Evolutionary conservation across 768 basidiomycete species (phyloP).

Genomic region (Sporobolomyces roseus): DNA sequence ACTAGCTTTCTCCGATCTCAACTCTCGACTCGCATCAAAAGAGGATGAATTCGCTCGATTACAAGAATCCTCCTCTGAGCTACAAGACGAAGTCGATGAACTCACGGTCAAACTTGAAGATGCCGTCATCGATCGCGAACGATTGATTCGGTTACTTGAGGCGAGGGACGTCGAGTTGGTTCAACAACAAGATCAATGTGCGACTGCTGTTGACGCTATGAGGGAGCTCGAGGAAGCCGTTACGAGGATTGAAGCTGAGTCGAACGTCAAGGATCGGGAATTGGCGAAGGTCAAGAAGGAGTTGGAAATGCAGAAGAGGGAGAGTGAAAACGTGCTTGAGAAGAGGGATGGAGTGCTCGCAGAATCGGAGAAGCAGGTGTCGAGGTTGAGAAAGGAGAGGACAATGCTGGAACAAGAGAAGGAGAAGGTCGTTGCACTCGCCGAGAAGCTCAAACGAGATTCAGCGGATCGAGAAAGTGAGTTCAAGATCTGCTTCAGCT

Average conservation of each 20-base stretch:
- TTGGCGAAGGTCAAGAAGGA: background rate
- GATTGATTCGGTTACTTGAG: background rate
- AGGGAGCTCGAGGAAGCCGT: conserved; percentile 13
- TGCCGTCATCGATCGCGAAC: conserved; percentile 9
- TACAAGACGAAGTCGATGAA: conserved; percentile 27
- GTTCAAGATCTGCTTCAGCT: no score
- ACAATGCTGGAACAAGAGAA: conserved; percentile 14
- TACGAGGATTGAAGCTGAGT: conserved; percentile 9
- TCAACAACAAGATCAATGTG: background rate
- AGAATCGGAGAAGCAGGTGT: conserved; percentile 18
- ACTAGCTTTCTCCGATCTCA: conserved; percentile 2
- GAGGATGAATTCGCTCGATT: background rate
- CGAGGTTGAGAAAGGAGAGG: conserved; percentile 7
- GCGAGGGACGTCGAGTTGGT: conserved; percentile 9
- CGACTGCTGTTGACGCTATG: conserved; percentile 6
- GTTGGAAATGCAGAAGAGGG: background rate
- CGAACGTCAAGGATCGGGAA: background rate
- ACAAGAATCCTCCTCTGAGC: background rate
- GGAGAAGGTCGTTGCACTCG: conserved; percentile 26
- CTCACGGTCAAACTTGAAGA: background rate
- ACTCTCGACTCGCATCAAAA: background rate
- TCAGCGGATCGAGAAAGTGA: conserved; percentile 44
- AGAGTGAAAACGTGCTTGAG: conserved; percentile 32
- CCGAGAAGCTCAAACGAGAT: conserved; percentile 41
- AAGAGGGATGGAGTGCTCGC: conserved; percentile 28